Percentiles rank a stretch among this genome's conserved stretches.
Evolutionary conservation across 805 yeast genomes (phyloP).

Genomic region (Kodamaea fukazawae): DNA sequence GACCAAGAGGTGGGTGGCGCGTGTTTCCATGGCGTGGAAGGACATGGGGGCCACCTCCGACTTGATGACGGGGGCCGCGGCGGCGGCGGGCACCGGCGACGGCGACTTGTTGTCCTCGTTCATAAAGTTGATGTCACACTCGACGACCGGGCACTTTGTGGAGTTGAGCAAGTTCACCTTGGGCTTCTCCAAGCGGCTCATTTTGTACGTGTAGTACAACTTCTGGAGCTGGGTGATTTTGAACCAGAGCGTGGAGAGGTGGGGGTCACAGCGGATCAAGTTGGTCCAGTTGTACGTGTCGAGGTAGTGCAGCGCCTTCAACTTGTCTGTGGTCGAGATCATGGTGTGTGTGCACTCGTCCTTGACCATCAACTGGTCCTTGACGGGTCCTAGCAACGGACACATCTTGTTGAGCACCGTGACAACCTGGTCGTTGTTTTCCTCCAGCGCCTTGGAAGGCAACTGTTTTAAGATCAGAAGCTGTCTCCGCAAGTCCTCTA

Average conservation of each 20-base stretch:
- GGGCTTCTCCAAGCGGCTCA: constrained; percentile 15
- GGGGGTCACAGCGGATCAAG: constrained; percentile 38
- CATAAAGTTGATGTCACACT: constrained; percentile 39
- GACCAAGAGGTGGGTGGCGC: constrained; percentile 12
- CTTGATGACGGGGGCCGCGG: background rate
- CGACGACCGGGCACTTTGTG: constrained; percentile 36
- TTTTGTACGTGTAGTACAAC: constrained; percentile 37
- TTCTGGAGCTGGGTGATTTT: constrained; percentile 41
- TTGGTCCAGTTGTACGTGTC: constrained; percentile 39
- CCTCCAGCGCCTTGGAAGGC: constrained; percentile 6
- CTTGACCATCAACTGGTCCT: constrained; percentile 14
- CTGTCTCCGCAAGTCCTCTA: constrained; percentile 31
- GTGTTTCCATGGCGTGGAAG: too few relatives aligned
- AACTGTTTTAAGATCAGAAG: constrained; percentile 18
- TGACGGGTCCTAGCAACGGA: constrained; percentile 11
- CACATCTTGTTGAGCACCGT: constrained; percentile 24
- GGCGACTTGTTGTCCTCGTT: constrained; percentile 19
- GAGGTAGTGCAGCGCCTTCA: constrained; percentile 12
- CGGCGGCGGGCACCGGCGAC: constrained; percentile 8
- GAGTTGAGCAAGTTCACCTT: background rate
- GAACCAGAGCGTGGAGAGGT: constrained; percentile 39
- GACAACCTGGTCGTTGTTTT: constrained; percentile 6
- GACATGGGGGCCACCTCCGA: background rate
- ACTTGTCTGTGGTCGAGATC: constrained; percentile 1
- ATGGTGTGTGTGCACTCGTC: constrained; percentile 17